phyloP scores from a whole-genome alignment of 495 filamentous ascomycete genomes.

The Echria macrotheca region DNA sequence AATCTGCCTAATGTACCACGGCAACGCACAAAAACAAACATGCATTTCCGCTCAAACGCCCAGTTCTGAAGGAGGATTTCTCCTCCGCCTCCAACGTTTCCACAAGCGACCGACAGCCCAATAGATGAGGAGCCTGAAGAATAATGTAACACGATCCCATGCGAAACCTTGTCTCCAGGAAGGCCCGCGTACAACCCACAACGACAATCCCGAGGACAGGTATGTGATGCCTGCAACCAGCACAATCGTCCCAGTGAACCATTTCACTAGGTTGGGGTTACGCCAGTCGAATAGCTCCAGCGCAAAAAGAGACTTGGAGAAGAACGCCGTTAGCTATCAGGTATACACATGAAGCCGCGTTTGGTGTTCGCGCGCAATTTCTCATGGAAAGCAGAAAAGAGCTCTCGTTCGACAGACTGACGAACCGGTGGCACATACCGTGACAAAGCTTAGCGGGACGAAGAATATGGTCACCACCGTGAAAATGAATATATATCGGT shows the following conservation, averaged over 20 bases:
- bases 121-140: too few species aligned
- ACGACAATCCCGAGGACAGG: not conserved
- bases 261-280: slow-evolving; percentile 6
- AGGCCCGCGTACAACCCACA: not conserved
- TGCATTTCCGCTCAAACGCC: too few species aligned
- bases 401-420: not conserved
- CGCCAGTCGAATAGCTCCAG: slow-evolving; percentile 20
- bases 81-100: too few species aligned
- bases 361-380: too few species aligned
- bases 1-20: too few species aligned
- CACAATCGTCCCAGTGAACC: slow-evolving; percentile 14
- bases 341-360: too few species aligned
- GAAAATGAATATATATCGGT: slow-evolving; percentile 59
- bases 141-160: too few species aligned
- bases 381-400: slow-evolving; percentile 17
- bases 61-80: too few species aligned
- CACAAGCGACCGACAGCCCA: too few species aligned
- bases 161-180: not conserved
- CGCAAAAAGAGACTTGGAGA: slow-evolving; percentile 16
- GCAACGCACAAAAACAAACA: too few species aligned
- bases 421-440: slow-evolving; percentile 16
- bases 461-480: slow-evolving; percentile 61
- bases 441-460: slow-evolving; percentile 53
- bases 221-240: slow-evolving; percentile 16
- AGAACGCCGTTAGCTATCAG: slow-evolving; percentile 5